These are phyloP conservation scores for Curvularia eragrostidis DNA, from an alignment of 2,329 filamentous ascomycete genomes.

Conservation along the genomic window DNA sequence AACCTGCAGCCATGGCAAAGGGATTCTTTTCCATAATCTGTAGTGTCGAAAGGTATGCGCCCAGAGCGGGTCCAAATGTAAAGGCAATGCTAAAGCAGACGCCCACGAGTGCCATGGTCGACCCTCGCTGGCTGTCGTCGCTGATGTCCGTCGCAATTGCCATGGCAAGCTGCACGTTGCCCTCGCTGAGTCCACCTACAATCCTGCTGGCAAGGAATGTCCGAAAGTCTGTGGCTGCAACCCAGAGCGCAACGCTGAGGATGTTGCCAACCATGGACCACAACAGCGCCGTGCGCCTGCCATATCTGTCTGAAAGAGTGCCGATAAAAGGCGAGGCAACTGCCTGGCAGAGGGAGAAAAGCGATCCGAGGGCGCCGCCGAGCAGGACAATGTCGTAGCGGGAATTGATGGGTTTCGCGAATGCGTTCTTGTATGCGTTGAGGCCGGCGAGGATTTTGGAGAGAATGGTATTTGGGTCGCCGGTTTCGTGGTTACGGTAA, in stretches of 20 bases:
- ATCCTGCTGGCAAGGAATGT: slow-evolving; percentile 94
- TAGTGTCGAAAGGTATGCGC: slow-evolving; percentile 82
- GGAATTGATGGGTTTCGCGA: slow-evolving; percentile 90
- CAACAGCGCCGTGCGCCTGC: slow-evolving; percentile 83
- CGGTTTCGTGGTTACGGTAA: slow-evolving; percentile 83
- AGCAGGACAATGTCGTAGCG: slow-evolving; percentile 97
- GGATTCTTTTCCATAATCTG: slow-evolving; percentile 84
- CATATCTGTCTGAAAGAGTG: slow-evolving; percentile 83
- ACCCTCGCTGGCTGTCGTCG: slow-evolving; percentile 80
- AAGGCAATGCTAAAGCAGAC: slow-evolving; percentile 97
- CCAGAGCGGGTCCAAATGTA: slow-evolving; percentile 91
- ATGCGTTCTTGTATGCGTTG: slow-evolving; percentile 93
- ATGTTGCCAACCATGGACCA: slow-evolving; percentile 95
- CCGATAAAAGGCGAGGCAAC: slow-evolving; percentile 92
- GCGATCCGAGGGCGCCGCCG: slow-evolving; percentile 88
- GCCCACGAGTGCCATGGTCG: slow-evolving; percentile 95
- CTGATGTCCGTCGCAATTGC: slow-evolving; percentile 97
- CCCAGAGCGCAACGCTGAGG: slow-evolving; percentile 91
- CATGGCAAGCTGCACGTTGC: slow-evolving; percentile 94
- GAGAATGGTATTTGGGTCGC: slow-evolving; percentile 69
- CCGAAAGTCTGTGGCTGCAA: slow-evolving; percentile 89
- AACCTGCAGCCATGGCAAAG: slow-evolving; percentile 89
- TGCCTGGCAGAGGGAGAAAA: slow-evolving; percentile 93
- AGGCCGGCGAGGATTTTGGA: slow-evolving; percentile 80
- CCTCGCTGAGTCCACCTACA: slow-evolving; percentile 92